Evolutionary conservation across 2,329 filamentous ascomycete species (phyloP).

Genomic region (Stachybotrys elegans): DNA sequence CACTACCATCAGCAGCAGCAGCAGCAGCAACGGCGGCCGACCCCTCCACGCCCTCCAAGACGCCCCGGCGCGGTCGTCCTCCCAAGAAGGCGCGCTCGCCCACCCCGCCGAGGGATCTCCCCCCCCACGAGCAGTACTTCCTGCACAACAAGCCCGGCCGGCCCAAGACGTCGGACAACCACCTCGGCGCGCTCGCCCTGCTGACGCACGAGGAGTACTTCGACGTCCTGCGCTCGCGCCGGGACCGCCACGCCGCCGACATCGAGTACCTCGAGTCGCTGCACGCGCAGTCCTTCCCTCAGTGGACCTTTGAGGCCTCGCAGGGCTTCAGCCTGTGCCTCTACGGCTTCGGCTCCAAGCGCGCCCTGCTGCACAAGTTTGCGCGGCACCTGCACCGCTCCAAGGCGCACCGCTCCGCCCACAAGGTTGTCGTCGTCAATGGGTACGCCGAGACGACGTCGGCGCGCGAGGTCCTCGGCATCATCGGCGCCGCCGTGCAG

Average conservation of each 20-base stretch:
- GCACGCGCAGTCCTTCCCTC: conserved; percentile 76
- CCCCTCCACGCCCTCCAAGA: conserved; percentile 40
- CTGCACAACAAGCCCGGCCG: conserved; percentile 81
- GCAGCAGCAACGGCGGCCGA: conserved; percentile 22
- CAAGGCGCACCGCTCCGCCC: conserved; percentile 22
- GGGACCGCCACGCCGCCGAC: conserved; percentile 66
- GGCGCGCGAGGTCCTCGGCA: conserved; percentile 64
- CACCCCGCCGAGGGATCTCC: conserved; percentile 75
- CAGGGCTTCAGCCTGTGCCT: conserved; percentile 86
- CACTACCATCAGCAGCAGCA: too few species aligned
- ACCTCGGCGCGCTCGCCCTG: conserved; percentile 65
- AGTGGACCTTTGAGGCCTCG: conserved; percentile 87
- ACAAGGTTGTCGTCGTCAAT: conserved; percentile 74
- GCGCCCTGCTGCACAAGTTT: conserved; percentile 67
- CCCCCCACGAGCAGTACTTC: conserved; percentile 89
- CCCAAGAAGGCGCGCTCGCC: conserved; percentile 51
- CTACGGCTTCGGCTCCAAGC: conserved; percentile 91
- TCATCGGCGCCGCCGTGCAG: conserved; percentile 60
- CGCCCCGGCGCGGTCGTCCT: conserved; percentile 18
- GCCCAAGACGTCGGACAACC: conserved; percentile 83
- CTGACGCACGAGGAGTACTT: conserved; percentile 94
- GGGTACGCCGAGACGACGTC: conserved; percentile 68
- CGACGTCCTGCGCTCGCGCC: conserved; percentile 51
- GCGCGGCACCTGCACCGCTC: conserved; percentile 58
- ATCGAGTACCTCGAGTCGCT: conserved; percentile 67